phyloP scores from a whole-genome alignment of 306 rosid species.

The Fragaria nilgerrensis region DNA sequence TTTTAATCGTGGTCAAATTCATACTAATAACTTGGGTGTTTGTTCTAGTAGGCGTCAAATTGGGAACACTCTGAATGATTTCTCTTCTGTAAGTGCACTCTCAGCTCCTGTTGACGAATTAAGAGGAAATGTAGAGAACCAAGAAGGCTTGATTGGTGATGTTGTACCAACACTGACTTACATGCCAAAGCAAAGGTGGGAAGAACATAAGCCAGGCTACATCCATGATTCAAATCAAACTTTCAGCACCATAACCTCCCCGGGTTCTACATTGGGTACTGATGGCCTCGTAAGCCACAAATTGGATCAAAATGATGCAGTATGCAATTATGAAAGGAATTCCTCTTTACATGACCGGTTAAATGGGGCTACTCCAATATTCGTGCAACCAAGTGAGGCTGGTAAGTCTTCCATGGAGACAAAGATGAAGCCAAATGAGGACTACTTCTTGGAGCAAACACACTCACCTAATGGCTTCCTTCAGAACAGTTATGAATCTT shows the following conservation, averaged over 20 bases:
- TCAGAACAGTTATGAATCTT: slow-evolving; percentile 34
- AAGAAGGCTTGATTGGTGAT: slow-evolving; percentile 55
- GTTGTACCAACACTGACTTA: slow-evolving; percentile 33
- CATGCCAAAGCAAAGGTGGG: slow-evolving; percentile 45
- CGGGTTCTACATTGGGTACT: slow-evolving; percentile 25
- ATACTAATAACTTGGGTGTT: slow-evolving; percentile 36
- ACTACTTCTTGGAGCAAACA: slow-evolving; percentile 35
- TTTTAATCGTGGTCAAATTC: slow-evolving; percentile 40
- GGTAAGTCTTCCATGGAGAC: slow-evolving; percentile 33
- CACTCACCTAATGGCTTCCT: slow-evolving; percentile 38
- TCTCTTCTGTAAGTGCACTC: slow-evolving; percentile 43
- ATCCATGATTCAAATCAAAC: slow-evolving; percentile 28
- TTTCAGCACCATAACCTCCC: slow-evolving; percentile 35
- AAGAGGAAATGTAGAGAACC: slow-evolving; percentile 36
- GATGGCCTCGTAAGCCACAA: slow-evolving; percentile 29
- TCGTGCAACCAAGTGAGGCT: slow-evolving; percentile 18
- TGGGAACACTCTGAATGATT: slow-evolving; percentile 35
- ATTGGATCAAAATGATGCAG: slow-evolving; percentile 42
- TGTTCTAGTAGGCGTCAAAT: slow-evolving; percentile 34
- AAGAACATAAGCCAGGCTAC: slow-evolving; percentile 37
- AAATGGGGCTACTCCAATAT: slow-evolving; percentile 36
- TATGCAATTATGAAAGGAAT: slow-evolving; percentile 26
- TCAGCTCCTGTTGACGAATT: slow-evolving; percentile 40
- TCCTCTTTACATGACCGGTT: slow-evolving; percentile 34
- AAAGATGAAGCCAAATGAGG: slow-evolving; percentile 33